A percentile compares a stretch with the other conserved stretches of the same genome.
These are phyloP conservation scores for Pseudozyma sp. DNA, from an alignment of 1,284 basidiomycete genomes.

Conservation along the genomic window DNA sequence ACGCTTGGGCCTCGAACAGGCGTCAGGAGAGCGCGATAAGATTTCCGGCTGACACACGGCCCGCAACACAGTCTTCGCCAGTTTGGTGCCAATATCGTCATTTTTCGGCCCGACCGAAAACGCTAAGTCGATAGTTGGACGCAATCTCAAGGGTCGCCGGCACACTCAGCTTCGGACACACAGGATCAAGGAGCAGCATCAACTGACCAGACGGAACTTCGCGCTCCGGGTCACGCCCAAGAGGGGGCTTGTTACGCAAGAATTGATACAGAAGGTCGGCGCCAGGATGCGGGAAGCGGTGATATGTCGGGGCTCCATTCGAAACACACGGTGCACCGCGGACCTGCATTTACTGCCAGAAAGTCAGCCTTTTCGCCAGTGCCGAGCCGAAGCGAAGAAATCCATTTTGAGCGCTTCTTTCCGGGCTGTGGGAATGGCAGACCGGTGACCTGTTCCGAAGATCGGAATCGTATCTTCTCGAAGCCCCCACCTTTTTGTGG, in stretches of 20 bases:
- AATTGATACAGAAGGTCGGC: background rate
- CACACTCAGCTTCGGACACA: too few species aligned
- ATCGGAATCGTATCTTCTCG: too few species aligned
- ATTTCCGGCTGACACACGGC: background rate
- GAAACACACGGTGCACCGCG: background rate
- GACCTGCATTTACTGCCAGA: too few species aligned
- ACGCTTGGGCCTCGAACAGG: background rate
- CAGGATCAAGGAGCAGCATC: too few species aligned
- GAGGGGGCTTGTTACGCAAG: background rate
- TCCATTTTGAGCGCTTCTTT: background rate
- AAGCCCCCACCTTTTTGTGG: too few species aligned
- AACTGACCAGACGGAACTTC: background rate
- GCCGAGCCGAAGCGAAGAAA: background rate
- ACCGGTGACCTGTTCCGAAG: too few species aligned
- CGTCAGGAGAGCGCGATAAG: background rate
- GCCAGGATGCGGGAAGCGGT: background rate
- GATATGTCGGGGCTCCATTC: slow-evolving; percentile 2
- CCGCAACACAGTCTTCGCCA: background rate
- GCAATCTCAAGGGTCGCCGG: too few species aligned
- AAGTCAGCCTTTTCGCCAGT: too few species aligned
- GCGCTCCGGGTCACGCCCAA: background rate
- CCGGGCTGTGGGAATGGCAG: too few species aligned
- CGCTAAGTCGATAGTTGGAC: background rate
- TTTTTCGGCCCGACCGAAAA: slow-evolving; percentile 6
- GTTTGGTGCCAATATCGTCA: background rate